These are phyloP conservation scores for Rubus idaeus DNA, from an alignment of 306 rosid genomes.

Conservation along the genomic window DNA sequence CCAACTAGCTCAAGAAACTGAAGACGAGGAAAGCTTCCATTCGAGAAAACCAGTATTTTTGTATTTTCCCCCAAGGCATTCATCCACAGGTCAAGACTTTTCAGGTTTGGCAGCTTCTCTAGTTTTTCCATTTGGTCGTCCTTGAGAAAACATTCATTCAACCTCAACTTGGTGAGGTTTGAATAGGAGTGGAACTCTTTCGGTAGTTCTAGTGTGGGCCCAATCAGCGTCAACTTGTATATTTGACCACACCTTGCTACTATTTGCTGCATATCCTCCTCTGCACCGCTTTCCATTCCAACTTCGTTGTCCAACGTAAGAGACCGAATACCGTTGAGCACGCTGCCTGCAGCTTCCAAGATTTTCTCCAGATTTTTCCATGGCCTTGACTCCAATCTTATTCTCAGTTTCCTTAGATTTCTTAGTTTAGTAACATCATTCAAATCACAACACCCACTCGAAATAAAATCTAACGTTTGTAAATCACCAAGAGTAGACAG, in stretches of 20 bases:
- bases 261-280: neutral
- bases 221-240: neutral
- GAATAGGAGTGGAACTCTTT: conserved; percentile 21
- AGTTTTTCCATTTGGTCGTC: conserved; percentile 46
- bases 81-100: conserved; percentile 26
- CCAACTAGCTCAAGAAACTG: conserved; percentile 30
- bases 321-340: neutral
- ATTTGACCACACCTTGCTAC: neutral
- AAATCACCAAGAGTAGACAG: conserved; percentile 28
- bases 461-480: conserved; percentile 37
- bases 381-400: neutral
- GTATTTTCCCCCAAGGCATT: conserved; percentile 34
- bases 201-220: conserved; percentile 10
- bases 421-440: conserved; percentile 31
- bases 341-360: neutral
- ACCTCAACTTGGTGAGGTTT: too few relatives aligned
- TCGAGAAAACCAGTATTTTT: conserved; percentile 30
- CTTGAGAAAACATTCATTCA: too few relatives aligned
- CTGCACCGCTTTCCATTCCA: too few relatives aligned
- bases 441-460: conserved; percentile 35
- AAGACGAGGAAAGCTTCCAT: conserved; percentile 42
- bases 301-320: neutral
- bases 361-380: neutral
- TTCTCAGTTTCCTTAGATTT: conserved; percentile 39
- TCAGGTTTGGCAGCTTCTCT: conserved; percentile 47